phyloP scores from a whole-genome alignment of 2,329 filamentous ascomycete genomes.

The Phialocephala subalpina region DNA sequence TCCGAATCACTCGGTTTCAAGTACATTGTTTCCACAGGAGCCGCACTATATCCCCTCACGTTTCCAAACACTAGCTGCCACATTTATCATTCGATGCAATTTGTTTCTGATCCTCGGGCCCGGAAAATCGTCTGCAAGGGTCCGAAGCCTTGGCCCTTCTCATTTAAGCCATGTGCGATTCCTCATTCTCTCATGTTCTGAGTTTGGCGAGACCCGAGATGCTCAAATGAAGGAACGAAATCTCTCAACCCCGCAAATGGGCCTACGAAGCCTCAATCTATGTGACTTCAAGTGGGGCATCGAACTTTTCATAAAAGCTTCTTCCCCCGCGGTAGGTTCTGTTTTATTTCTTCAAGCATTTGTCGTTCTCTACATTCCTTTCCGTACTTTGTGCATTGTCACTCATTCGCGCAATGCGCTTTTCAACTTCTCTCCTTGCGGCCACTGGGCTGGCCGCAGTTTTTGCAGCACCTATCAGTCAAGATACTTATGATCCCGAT shows the following conservation, averaged over 20 bases:
- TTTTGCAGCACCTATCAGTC: constrained; percentile 2
- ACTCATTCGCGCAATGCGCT: constrained; percentile 17
- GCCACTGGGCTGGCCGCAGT: constrained; percentile 12
- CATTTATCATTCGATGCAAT: constrained; percentile 19
- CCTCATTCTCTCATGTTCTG: constrained; percentile 5
- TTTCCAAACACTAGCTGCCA: constrained; percentile 15
- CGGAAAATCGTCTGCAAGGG: not conserved
- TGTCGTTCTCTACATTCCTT: constrained; percentile 10
- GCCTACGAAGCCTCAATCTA: constrained; percentile 8
- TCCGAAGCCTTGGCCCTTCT: not conserved
- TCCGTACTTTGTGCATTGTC: not conserved
- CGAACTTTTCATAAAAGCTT: not conserved
- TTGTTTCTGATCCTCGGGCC: constrained; percentile 11
- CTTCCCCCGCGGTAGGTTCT: not conserved
- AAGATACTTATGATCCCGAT: constrained; percentile 11
- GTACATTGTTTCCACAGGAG: not conserved
- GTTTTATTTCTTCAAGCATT: constrained; percentile 6
- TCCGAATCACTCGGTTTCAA: constrained; percentile 2
- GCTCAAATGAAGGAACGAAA: constrained; percentile 19
- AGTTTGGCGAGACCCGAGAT: not conserved
- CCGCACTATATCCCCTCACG: not conserved
- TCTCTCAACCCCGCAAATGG: not conserved
- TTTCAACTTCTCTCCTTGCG: constrained; percentile 20
- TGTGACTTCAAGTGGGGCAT: constrained; percentile 3
- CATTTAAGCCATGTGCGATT: constrained; percentile 8